Evolutionary conservation across 306 rosid genomes (phyloP).

Genomic region (Carpinus viminea): DNA sequence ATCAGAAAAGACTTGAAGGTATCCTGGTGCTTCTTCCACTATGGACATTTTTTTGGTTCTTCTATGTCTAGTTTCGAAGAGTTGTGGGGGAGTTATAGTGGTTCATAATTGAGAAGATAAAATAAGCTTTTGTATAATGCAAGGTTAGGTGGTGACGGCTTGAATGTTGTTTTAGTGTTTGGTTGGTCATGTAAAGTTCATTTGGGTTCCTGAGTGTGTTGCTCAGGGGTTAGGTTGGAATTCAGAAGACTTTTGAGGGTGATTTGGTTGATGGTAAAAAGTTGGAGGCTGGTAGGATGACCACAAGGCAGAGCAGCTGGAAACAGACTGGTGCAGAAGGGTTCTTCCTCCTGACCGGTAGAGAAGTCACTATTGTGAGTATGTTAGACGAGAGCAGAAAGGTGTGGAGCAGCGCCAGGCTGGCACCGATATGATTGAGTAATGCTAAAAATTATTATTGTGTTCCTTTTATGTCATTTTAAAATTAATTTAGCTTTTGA

Average conservation of each 20-base stretch:
- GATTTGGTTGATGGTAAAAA: not conserved
- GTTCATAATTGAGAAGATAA: not conserved
- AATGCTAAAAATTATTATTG: too few relatives aligned
- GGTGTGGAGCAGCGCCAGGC: too few relatives aligned
- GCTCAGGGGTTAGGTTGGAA: not conserved
- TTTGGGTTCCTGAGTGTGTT: not conserved
- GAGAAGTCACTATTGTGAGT: too few relatives aligned
- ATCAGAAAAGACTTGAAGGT: slow-evolving; percentile 59
- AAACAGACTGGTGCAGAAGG: too few relatives aligned
- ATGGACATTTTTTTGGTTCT: slow-evolving; percentile 45
- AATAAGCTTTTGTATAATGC: not conserved
- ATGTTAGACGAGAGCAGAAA: too few relatives aligned
- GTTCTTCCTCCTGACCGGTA: too few relatives aligned
- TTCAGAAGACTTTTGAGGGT: not conserved
- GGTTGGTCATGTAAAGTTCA: slow-evolving; percentile 50
- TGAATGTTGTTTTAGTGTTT: slow-evolving; percentile 16
- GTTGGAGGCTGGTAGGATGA: not conserved
- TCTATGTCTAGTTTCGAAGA: not conserved
- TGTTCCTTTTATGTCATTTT: too few relatives aligned
- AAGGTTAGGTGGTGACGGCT: slow-evolving; percentile 15
- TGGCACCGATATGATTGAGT: too few relatives aligned
- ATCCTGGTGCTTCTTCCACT: slow-evolving; percentile 62
- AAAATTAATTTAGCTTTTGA: too few relatives aligned
- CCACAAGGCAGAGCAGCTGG: not conserved
- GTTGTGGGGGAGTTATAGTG: not conserved